Base-by-base conservation (phyloP, 441 rosid genomes). In the Jatropha podagrica region DNA sequence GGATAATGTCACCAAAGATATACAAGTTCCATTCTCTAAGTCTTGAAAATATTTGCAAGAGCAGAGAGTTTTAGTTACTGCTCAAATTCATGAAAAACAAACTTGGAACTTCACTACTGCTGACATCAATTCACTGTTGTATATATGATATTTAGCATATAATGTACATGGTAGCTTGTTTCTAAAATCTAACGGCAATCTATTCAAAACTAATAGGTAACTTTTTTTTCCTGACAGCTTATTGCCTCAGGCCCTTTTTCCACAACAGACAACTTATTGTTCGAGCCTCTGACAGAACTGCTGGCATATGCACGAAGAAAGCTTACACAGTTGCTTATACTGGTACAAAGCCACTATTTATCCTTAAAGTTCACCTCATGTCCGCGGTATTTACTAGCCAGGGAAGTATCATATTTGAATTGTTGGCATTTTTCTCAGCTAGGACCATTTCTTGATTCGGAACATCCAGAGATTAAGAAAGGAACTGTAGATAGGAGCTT, bases 171-270 rank as follows among this genome's bases (percentile, higher is more conserved):
- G 20, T 32, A 37, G 9, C 73, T 62, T 56, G 23, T 42, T 27
- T 75, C 46, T 67, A 58, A 42, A 66, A 74, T 32, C 59, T 44
- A 5, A 32, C 18, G 74, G 51, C 64, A 68, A 72, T 70, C 38
- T 42, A 60, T 77, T 32, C 41, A 32, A 65, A 58, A 23, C 69
- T 54, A 59, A 9, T 55, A n/a, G 56, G 55, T 65, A 49, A 78
- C 61, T 63, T 74, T 41, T 72, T 46, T 7, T 58, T 58, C 37
- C 74, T 48, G 55, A 71, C 83, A 92, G 93, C 86, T 91, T 74
- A 84, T 92, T 85, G 97, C 97, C 68, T 87, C 98, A 17, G 99
- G 98, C 54, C 98, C 98, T 78, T 96, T 91, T 82, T 89, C 95
- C 38, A 92, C 98, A 55, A 78, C 85, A 63, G 99, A 90, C 85